Evolutionary conservation across 2,329 filamentous ascomycete genomes (phyloP).

Genomic region (Erysiphe neolycopersici): DNA sequence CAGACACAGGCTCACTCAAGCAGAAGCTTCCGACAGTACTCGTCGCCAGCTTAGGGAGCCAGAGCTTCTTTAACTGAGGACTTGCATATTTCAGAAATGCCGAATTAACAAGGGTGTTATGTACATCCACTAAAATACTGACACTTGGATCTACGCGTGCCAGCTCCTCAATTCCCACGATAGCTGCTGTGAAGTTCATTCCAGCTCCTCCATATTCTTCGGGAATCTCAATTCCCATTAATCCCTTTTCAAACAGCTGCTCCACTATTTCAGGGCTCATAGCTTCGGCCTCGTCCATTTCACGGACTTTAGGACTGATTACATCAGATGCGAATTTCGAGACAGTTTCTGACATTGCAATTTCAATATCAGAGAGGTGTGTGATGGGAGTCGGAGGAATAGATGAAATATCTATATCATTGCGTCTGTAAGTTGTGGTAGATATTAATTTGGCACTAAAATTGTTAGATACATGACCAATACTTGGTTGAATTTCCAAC

Average conservation of each 20-base stretch:
- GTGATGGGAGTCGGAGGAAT: slow-evolving; percentile 79
- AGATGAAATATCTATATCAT: slow-evolving; percentile 38
- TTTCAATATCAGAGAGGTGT: slow-evolving; percentile 72
- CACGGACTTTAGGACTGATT: slow-evolving; percentile 70
- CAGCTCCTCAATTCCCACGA: slow-evolving; percentile 91
- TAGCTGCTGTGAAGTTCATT: slow-evolving; percentile 96
- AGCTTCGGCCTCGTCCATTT: slow-evolving; percentile 89
- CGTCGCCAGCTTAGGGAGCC: slow-evolving; percentile 71
- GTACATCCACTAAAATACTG: slow-evolving; percentile 83
- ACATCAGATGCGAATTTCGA: slow-evolving; percentile 75
- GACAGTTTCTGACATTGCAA: slow-evolving; percentile 70
- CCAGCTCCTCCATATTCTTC: slow-evolving; percentile 90
- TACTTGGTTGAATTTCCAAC: no score
- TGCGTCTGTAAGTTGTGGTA: slow-evolving; percentile 27
- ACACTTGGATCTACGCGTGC: slow-evolving; percentile 85
- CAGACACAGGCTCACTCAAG: slow-evolving; percentile 73
- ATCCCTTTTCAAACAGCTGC: slow-evolving; percentile 84
- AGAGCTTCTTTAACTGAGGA: slow-evolving; percentile 53
- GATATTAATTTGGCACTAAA: slow-evolving; percentile 27
- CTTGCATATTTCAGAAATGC: slow-evolving; percentile 68
- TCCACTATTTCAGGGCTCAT: slow-evolving; percentile 81
- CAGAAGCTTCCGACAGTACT: slow-evolving; percentile 77
- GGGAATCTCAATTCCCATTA: slow-evolving; percentile 94
- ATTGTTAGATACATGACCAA: no score
- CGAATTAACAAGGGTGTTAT: slow-evolving; percentile 95